Conservation (phyloP, 108 stramenopile species). For the Cyclostephanos invisitatus region DNA sequence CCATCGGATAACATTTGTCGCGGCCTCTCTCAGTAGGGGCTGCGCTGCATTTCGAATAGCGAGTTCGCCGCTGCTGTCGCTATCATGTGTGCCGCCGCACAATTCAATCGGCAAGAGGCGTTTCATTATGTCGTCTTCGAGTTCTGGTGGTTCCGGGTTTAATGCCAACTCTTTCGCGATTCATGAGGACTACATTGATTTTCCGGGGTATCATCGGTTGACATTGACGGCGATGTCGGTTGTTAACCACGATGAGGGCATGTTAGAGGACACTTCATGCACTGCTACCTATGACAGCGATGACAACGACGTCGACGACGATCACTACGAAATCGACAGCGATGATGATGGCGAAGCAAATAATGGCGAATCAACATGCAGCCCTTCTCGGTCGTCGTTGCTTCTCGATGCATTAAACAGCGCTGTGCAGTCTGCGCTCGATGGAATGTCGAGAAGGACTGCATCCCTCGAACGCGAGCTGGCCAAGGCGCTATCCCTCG, state of each 20-base stretch:
- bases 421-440: constrained; percentile 35
- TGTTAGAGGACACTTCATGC: background rate
- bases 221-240: background rate
- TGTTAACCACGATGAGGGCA: background rate
- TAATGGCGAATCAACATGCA: constrained; percentile 2
- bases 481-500: constrained; percentile 65
- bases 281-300: constrained; percentile 1
- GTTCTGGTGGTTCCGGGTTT: background rate
- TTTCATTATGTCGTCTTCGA: background rate
- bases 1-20: constrained; percentile 4
- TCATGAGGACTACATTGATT: background rate
- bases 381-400: background rate
- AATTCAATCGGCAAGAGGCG: constrained; percentile 4
- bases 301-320: background rate
- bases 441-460: constrained; percentile 47
- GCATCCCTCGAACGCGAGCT: constrained; percentile 69
- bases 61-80: background rate
- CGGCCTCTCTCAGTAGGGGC: background rate
- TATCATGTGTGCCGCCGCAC: background rate
- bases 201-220: background rate
- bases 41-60: constrained; percentile 3
- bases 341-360: background rate
- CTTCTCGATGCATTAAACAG: constrained; percentile 12
- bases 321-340: background rate
- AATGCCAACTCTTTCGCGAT: background rate